Percentiles rank a stretch among this genome's conserved stretches.
Evolutionary conservation across 2,329 filamentous ascomycete genomes (phyloP).

Genomic region (Amauroascus niger): DNA sequence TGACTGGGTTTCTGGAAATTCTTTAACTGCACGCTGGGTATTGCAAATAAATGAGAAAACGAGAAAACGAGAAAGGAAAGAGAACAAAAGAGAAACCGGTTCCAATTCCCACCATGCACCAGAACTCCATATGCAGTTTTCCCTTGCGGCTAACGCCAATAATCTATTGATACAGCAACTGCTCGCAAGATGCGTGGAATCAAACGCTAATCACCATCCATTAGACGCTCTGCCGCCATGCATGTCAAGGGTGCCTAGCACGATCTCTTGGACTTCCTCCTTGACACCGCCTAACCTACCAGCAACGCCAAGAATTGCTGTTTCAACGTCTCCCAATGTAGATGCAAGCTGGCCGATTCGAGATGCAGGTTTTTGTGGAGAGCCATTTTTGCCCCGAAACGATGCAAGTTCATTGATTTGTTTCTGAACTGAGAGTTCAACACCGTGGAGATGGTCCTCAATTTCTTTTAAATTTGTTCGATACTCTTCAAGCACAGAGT

Average conservation of each 20-base stretch:
- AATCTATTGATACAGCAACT: slow-evolving; percentile 1
- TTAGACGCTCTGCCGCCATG: slow-evolving; percentile 9
- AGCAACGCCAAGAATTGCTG: slow-evolving; percentile 54
- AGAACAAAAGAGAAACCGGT: neutral
- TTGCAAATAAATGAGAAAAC: neutral
- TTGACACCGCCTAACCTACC: slow-evolving; percentile 50
- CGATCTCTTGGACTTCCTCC: slow-evolving; percentile 52
- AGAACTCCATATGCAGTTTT: slow-evolving; percentile 4
- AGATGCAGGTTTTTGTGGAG: slow-evolving; percentile 37
- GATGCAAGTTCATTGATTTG: slow-evolving; percentile 49
- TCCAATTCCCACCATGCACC: slow-evolving; percentile 5
- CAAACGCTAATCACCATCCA: slow-evolving; percentile 8
- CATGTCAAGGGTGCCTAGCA: slow-evolving; percentile 32
- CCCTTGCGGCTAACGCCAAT: slow-evolving; percentile 4
- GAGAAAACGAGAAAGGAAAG: neutral
- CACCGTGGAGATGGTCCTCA: slow-evolving; percentile 53
- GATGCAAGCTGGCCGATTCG: slow-evolving; percentile 42
- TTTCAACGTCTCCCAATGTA: slow-evolving; percentile 56
- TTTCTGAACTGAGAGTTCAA: slow-evolving; percentile 52
- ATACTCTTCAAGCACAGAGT: slow-evolving; percentile 48
- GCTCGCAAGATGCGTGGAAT: neutral
- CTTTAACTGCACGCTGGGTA: neutral
- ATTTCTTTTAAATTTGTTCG: slow-evolving; percentile 53
- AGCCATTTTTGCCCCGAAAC: slow-evolving; percentile 34
- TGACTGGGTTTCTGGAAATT: too few relatives aligned